phyloP scores from a whole-genome alignment of 176 grass and related monocot genomes.

The Pontederia crassipes region DNA sequence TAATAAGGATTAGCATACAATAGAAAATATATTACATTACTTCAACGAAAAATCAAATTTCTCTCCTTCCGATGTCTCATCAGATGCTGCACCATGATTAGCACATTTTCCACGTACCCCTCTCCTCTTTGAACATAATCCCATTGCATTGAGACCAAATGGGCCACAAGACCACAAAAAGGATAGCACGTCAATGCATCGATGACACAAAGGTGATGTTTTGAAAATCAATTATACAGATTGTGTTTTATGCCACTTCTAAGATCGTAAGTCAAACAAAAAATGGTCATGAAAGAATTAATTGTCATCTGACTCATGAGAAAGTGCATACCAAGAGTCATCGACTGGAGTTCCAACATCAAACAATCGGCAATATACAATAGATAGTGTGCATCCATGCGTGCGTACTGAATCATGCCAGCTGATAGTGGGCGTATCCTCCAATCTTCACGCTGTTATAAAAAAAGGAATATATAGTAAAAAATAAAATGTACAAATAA shows the following conservation, averaged over 20 bases:
- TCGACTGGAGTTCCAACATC: conserved; percentile 56
- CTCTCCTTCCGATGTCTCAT: no score
- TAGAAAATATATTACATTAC: no score
- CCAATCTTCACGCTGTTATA: conserved; percentile 89
- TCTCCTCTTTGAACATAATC: no score
- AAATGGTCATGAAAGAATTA: neutral
- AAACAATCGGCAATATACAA: conserved; percentile 82
- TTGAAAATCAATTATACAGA: neutral
- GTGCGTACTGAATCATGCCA: conserved; percentile 83
- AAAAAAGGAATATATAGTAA: conserved; percentile 13
- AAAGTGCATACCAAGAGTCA: conserved; percentile 47
- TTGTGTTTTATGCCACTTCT: no score
- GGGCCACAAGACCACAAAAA: no score
- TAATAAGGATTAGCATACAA: no score
- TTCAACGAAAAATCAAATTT: no score
- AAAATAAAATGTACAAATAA: neutral
- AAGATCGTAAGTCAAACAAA: neutral
- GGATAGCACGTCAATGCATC: no score
- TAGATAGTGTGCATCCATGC: conserved; percentile 78
- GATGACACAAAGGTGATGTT: no score
- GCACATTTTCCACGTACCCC: no score
- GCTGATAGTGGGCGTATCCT: conserved; percentile 62
- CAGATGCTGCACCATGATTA: no score
- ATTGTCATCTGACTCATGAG: neutral
- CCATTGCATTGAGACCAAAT: no score